A percentile compares a stretch with the other conserved stretches of the same genome.
phyloP scores from a whole-genome alignment of 1,284 basidiomycete species.

The Leccinum fallax region DNA sequence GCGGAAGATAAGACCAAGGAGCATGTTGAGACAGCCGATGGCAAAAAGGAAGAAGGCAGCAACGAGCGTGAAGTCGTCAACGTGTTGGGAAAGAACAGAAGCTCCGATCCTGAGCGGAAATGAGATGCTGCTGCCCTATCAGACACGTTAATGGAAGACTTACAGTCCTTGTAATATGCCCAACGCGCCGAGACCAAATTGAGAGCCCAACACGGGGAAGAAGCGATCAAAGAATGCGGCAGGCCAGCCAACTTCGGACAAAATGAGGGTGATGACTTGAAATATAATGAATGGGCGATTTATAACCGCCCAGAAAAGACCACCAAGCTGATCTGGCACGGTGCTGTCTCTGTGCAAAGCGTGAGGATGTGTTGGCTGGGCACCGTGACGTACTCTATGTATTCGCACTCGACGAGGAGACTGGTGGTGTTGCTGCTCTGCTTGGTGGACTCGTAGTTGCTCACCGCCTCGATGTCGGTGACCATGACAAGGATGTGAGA shows the following conservation, averaged over 20 bases:
- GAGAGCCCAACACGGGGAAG: constrained; percentile 81
- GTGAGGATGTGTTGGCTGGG: constrained; percentile 5
- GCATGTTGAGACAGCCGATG: constrained; percentile 80
- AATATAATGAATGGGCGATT: constrained; percentile 83
- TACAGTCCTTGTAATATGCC: constrained; percentile 83
- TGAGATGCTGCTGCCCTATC: constrained; percentile 7
- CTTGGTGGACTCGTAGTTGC: constrained; percentile 53
- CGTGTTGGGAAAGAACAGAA: constrained; percentile 81
- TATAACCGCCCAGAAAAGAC: constrained; percentile 86
- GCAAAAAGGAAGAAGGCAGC: constrained; percentile 87
- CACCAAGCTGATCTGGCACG: constrained; percentile 88
- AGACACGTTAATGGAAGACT: constrained; percentile 32
- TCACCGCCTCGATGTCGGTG: constrained; percentile 77
- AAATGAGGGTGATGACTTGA: constrained; percentile 75
- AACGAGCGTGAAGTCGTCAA: constrained; percentile 84
- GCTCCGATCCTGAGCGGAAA: constrained; percentile 62
- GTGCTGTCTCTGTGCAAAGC: constrained; percentile 60
- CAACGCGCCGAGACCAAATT: constrained; percentile 82
- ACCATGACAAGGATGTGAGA: constrained; percentile 82
- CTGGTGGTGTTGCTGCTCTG: constrained; percentile 38
- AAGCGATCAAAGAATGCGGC: constrained; percentile 74
- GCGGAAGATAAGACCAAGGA: constrained; percentile 76
- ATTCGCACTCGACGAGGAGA: constrained; percentile 63
- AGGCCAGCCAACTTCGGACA: constrained; percentile 83
- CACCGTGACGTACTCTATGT: constrained; percentile 62